Conservation (phyloP, 2,329 filamentous ascomycete species). For the Macrophomina phaseolina region DNA sequence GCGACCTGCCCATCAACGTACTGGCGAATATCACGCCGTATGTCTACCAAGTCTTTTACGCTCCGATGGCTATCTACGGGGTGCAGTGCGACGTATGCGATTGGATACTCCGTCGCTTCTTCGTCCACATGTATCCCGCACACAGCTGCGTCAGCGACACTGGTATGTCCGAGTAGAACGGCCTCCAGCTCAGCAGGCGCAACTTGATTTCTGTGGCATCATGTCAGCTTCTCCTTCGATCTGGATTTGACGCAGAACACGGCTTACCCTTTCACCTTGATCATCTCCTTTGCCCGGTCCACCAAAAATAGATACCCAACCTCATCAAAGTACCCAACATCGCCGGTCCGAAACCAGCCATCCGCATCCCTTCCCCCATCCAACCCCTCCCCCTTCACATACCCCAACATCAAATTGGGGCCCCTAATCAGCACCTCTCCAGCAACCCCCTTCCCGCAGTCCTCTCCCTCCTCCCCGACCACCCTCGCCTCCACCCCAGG, state of each 20-base stretch:
- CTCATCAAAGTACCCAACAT: slow-evolving; percentile 23
- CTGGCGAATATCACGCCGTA: slow-evolving; percentile 31
- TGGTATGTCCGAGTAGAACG: slow-evolving; percentile 36
- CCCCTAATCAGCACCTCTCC: not conserved
- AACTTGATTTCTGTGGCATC: slow-evolving; percentile 34
- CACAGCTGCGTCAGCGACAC: slow-evolving; percentile 40
- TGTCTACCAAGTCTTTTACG: not conserved
- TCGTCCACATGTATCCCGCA: slow-evolving; percentile 37
- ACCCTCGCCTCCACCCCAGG: not conserved
- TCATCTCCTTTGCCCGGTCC: slow-evolving; percentile 22
- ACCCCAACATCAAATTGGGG: not conserved
- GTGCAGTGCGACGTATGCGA: slow-evolving; percentile 36
- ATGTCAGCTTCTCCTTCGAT: not conserved
- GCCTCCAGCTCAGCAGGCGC: slow-evolving; percentile 43
- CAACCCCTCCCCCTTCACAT: not conserved
- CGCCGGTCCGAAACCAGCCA: slow-evolving; percentile 19
- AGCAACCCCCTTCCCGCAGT: not conserved
- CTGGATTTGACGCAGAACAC: no score
- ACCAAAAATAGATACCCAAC: slow-evolving; percentile 1
- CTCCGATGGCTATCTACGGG: not conserved
- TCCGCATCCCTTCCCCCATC: not conserved
- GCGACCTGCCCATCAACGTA: slow-evolving; percentile 39
- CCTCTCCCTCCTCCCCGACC: not conserved
- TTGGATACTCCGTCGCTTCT: slow-evolving; percentile 38
- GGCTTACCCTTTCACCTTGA: slow-evolving; percentile 18